A percentile compares a stretch with the other conserved stretches of the same genome.
Evolutionary conservation across 495 filamentous ascomycete genomes (phyloP).

Genomic region (Aeminium ludgeri): DNA sequence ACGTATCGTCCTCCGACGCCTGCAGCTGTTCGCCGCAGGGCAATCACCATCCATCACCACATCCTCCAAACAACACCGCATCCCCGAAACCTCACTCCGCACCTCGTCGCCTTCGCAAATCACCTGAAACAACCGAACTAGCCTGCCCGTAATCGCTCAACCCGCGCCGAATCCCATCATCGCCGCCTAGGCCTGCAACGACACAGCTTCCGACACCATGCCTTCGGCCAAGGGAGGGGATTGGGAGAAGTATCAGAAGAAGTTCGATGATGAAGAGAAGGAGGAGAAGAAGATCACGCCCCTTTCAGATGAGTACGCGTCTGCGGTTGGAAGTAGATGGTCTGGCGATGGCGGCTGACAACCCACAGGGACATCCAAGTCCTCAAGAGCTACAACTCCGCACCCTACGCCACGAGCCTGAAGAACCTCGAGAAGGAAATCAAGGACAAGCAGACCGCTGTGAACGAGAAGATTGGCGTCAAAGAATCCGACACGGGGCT

Average conservation of each 20-base stretch:
- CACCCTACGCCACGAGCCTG: constrained; percentile 77
- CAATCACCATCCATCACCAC: too few species aligned
- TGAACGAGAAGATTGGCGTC: constrained; percentile 88
- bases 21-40: too few species aligned
- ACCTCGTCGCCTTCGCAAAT: too few species aligned
- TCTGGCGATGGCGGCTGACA: constrained; percentile 3
- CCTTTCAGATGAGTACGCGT: constrained; percentile 75
- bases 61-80: too few species aligned
- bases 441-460: constrained; percentile 88
- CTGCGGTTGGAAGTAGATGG: background rate
- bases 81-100: too few species aligned
- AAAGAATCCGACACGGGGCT: constrained; percentile 97
- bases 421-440: constrained; percentile 97
- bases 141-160: too few species aligned
- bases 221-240: constrained; percentile 80
- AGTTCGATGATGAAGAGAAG: constrained; percentile 86
- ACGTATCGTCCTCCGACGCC: too few species aligned
- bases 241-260: constrained; percentile 99
- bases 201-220: constrained; percentile 29
- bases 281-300: constrained; percentile 99
- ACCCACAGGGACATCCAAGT: constrained; percentile 88
- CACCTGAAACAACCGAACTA: too few species aligned
- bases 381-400: constrained; percentile 95
- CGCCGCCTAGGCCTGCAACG: background rate
- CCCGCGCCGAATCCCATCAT: too few species aligned